Evolutionary conservation across 2,329 filamentous ascomycete genomes (phyloP), one percentile per base, ranked within the genome.

Genomic region (Pseudocercospora cruenta): DNA sequence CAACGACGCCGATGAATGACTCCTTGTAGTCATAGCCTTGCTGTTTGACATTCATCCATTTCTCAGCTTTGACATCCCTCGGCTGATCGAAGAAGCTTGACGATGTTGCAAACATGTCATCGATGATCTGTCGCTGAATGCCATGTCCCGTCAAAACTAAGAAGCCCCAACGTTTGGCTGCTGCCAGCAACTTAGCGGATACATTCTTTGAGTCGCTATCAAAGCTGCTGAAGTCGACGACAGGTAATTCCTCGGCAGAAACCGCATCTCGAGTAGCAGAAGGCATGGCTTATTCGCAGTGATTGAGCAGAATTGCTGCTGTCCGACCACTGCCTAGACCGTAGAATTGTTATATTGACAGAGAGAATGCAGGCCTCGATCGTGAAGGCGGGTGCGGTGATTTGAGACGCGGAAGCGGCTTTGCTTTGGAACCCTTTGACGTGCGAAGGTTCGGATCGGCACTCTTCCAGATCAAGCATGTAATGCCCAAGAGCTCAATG

Each of bases 21-120:
- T 59, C 57, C 39, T 59, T 59, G 21, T 59, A 59, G 57, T 59
- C 57, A 28, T 59, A 59, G 28, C 57, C 57, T 31, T 59, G 57
- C 12, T 59, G 57, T 28, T 59, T 59, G 8, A 45, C 21, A 5
- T 59, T 59, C 57, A 59, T 59, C 57, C 57, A 59, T 7, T 47
- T 43, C 57, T 59, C 57, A 22, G 31, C 31, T 28, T 59, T 59
- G 36, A 45, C 28, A n/a, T 59, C 33, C 19, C 9, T 26, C 8
- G 57, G 57, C 39, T 59, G 57, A 22, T 59, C 57, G 57, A 59
- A 59, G 57, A 59, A 59, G 57, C 57, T 59, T 9, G 57, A 59
- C 14, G 57, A 45, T 1, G 57, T 59, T n/a, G 36, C 57, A 19
- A 59, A 47, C 57, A 59, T 59, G 16, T 59, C 57, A 36, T 59